Evolutionary conservation across 208 protist species (phyloP).

Genomic region (Tetramitus jugosus): DNA sequence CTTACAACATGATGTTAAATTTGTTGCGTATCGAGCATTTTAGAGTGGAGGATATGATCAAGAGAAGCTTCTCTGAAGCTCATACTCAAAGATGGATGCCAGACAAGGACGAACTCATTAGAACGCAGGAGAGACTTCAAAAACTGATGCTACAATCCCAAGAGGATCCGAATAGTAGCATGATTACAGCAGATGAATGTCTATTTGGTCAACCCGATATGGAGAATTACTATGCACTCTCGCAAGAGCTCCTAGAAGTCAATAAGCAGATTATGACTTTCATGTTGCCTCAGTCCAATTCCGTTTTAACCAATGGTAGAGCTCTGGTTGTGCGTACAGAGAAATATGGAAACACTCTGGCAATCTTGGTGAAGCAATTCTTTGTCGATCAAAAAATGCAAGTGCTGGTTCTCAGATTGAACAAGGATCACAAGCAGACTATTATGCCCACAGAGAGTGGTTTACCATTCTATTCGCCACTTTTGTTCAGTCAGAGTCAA

Average conservation of each 20-base stretch:
- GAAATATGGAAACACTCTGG: neutral
- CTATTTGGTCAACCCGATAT: slow-evolving; percentile 50
- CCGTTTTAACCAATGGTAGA: slow-evolving; percentile 20
- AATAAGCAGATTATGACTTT: neutral
- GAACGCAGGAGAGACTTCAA: neutral
- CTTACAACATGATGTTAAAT: slow-evolving; percentile 85
- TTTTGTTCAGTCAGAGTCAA: too few species aligned
- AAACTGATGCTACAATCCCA: neutral
- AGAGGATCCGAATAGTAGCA: too few species aligned
- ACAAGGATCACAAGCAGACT: too few species aligned
- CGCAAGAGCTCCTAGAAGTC: neutral
- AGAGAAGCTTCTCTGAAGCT: slow-evolving; percentile 56
- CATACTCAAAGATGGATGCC: neutral
- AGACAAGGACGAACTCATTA: neutral
- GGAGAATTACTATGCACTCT: slow-evolving; percentile 39
- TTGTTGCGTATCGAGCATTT: slow-evolving; percentile 66
- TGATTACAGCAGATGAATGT: too few species aligned
- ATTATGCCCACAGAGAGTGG: too few species aligned
- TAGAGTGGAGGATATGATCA: slow-evolving; percentile 61
- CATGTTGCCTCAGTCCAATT: too few species aligned
- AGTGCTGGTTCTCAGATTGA: too few species aligned
- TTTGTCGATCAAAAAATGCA: too few species aligned
- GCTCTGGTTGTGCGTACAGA: slow-evolving; percentile 27
- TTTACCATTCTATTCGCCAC: too few species aligned
- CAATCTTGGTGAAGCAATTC: neutral